phyloP scores from a whole-genome alignment of 2,329 filamentous ascomycete species.

The Penicillium sp. region DNA sequence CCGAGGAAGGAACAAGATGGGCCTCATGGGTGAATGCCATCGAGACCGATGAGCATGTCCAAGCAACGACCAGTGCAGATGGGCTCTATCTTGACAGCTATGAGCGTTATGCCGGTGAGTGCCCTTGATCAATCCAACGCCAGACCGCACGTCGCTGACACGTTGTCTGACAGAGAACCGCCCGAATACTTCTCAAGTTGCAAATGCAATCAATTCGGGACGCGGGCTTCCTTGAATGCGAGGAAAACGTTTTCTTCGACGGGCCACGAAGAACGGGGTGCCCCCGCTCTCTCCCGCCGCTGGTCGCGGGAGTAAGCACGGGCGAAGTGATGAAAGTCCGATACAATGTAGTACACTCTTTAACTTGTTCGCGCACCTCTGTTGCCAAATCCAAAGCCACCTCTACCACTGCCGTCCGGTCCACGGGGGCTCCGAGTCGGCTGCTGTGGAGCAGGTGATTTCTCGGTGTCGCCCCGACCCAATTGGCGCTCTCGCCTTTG shows the following conservation, averaged over 20 bases:
- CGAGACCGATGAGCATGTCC: constrained; percentile 59
- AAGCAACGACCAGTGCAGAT: constrained; percentile 62
- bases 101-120: constrained; percentile 56
- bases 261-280: neutral
- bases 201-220: constrained; percentile 57
- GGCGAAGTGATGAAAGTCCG: constrained; percentile 1
- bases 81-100: constrained; percentile 65
- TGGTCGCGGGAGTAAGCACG: neutral
- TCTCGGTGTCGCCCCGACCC: constrained; percentile 39
- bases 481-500: constrained; percentile 43
- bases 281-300: neutral
- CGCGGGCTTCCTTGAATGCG: constrained; percentile 46
- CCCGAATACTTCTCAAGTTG: constrained; percentile 55
- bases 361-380: constrained; percentile 53
- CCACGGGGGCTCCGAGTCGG: constrained; percentile 71
- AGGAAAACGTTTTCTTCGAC: too few species aligned
- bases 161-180: constrained; percentile 49
- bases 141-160: constrained; percentile 3
- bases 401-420: constrained; percentile 70
- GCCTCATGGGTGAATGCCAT: constrained; percentile 66
- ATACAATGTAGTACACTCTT: constrained; percentile 9
- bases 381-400: constrained; percentile 69
- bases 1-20: constrained; percentile 61
- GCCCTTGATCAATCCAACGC: neutral
- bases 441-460: constrained; percentile 44